A percentile compares a stretch with the other conserved stretches of the same genome.
Conservation (phyloP, 148 eudicot genomes). For the Camellia granthamiana region DNA sequence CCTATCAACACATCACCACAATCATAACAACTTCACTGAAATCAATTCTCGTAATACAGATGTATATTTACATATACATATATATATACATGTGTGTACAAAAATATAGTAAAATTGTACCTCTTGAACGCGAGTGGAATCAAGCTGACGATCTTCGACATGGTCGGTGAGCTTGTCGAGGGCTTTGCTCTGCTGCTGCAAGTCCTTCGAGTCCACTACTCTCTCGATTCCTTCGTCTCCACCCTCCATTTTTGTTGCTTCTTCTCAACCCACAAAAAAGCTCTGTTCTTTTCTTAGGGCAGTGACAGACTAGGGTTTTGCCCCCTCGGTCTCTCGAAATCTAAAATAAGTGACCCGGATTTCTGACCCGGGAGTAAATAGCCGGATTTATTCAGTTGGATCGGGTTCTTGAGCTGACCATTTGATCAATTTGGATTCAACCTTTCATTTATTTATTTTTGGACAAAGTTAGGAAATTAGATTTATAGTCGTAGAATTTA, state of each 20-base stretch:
- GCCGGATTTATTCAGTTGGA: too few species aligned
- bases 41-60: neutral
- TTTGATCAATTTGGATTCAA: neutral
- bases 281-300: neutral
- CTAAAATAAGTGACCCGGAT: neutral
- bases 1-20: slow-evolving; percentile 34
- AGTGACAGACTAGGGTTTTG: neutral
- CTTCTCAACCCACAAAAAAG: neutral
- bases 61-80: too few species aligned
- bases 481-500: too few species aligned
- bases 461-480: too few species aligned
- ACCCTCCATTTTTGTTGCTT: slow-evolving; percentile 35
- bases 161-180: slow-evolving; percentile 94
- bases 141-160: slow-evolving; percentile 95
- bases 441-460: too few species aligned
- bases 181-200: slow-evolving; percentile 97
- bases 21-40: neutral
- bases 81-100: neutral
- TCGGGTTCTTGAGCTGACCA: neutral
- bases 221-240: slow-evolving; percentile 68
- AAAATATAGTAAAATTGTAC: slow-evolving; percentile 21
- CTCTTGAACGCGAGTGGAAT: slow-evolving; percentile 91
- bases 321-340: neutral
- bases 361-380: neutral
- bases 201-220: slow-evolving; percentile 68